These are phyloP conservation scores for Colletotrichum cereale DNA, from an alignment of 2,329 filamentous ascomycete species.

Conservation along the genomic window DNA sequence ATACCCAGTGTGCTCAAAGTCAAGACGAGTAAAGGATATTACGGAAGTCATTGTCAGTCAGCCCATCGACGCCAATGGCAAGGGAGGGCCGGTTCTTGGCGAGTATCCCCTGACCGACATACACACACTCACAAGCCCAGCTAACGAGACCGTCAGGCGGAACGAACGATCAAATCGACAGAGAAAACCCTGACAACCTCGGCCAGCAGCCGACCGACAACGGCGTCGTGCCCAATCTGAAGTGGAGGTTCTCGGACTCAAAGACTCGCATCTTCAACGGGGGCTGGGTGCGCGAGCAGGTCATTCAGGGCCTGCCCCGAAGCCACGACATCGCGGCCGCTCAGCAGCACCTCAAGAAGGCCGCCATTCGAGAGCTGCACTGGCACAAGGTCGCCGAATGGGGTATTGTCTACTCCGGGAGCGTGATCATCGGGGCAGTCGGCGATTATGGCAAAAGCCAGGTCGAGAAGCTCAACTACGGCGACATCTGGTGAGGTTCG, in stretches of 20 bases:
- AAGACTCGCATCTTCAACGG: constrained; percentile 72
- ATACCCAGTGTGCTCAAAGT: neutral
- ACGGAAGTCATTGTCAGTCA: constrained; percentile 60
- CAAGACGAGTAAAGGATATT: neutral
- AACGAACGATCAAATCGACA: constrained; percentile 71
- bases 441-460: constrained; percentile 71
- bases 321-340: constrained; percentile 76
- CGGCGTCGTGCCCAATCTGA: constrained; percentile 74
- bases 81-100: constrained; percentile 71
- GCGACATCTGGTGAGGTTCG: constrained; percentile 68
- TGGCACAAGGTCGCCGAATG: constrained; percentile 79
- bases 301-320: constrained; percentile 74
- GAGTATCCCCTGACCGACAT: constrained; percentile 40
- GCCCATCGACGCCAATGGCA: constrained; percentile 68
- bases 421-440: constrained; percentile 70
- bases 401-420: constrained; percentile 72
- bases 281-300: constrained; percentile 76
- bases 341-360: constrained; percentile 76
- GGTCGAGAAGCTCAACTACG: constrained; percentile 67
- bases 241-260: constrained; percentile 78
- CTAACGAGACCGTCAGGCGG: constrained; percentile 62
- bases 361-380: constrained; percentile 74
- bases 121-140: neutral
- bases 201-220: constrained; percentile 72
- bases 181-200: constrained; percentile 74